A percentile compares a stretch with the other conserved stretches of the same genome.
Conservation (phyloP, 2,329 filamentous ascomycete species). For the Neonectria hederae region DNA sequence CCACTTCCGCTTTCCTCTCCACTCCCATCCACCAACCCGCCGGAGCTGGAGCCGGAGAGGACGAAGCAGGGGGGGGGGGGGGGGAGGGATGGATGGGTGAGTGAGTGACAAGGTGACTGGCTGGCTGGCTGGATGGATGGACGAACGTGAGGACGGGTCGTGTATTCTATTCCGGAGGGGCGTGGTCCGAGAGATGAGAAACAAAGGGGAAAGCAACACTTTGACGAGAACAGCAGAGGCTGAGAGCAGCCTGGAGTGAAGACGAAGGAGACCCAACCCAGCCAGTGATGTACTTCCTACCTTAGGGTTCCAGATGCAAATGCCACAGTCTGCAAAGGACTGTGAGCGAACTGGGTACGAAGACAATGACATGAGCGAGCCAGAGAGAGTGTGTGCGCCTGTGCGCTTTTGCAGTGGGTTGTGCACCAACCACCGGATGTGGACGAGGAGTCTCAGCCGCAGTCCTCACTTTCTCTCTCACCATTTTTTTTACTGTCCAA, state of each 20-base stretch:
- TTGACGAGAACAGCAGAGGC: conserved; percentile 2
- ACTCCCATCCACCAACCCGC: conserved; percentile 28
- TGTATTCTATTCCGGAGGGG: conserved; percentile 16
- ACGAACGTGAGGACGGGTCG: conserved; percentile 5
- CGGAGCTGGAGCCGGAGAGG: conserved; percentile 39
- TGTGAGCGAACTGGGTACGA: conserved; percentile 3
- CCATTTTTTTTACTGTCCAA: not conserved
- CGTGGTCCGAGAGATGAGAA: conserved; percentile 8
- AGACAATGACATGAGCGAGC: not conserved
- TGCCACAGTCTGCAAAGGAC: not conserved
- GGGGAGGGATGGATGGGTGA: conserved; percentile 10
- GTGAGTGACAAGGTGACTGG: conserved; percentile 17
- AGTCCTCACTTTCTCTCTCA: not conserved
- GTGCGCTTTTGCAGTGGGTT: conserved; percentile 1
- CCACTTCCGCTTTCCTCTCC: conserved; percentile 7
- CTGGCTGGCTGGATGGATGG: not conserved
- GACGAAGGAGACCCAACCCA: conserved; percentile 10
- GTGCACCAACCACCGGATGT: conserved; percentile 11
- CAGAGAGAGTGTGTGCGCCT: not conserved
- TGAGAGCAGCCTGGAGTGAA: not conserved
- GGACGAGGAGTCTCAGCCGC: conserved; percentile 7
- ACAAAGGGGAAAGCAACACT: conserved; percentile 5
- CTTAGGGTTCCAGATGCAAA: not conserved
- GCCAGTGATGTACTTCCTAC: not conserved
- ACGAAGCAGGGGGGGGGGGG: conserved; percentile 24